phyloP scores from a whole-genome alignment of 768 basidiomycete species.

The Phaffia tasmanica region DNA sequence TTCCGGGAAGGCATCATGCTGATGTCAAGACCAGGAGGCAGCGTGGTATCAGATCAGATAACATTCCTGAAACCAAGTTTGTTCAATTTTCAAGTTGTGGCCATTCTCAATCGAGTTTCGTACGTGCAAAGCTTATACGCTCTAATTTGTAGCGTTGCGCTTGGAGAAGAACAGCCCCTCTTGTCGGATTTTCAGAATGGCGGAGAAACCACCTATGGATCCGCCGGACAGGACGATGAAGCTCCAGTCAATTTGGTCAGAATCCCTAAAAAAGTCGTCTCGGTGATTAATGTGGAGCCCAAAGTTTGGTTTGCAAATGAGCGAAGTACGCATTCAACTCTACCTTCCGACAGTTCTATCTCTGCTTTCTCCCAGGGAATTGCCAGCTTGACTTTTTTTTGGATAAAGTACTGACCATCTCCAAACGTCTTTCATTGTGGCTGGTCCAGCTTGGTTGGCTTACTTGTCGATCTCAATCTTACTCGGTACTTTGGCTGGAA shows the following conservation, averaged over 20 bases:
- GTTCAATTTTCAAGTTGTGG: neutral
- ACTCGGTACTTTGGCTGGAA: conserved; percentile 70
- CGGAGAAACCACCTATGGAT: neutral
- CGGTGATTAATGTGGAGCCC: conserved; percentile 63
- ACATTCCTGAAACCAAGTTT: conserved; percentile 15
- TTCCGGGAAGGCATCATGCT: conserved; percentile 3
- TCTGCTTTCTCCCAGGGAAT: neutral
- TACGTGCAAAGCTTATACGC: neutral
- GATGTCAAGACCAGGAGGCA: neutral
- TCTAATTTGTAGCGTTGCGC: neutral
- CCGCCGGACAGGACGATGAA: neutral
- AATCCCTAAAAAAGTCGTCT: conserved; percentile 66
- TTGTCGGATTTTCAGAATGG: conserved; percentile 19
- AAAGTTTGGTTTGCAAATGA: conserved; percentile 99
- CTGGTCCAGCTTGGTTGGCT: conserved; percentile 59
- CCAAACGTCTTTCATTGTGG: neutral
- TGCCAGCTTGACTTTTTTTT: neutral
- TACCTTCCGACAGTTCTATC: neutral
- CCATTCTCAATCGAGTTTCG: neutral
- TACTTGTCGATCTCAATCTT: conserved; percentile 81
- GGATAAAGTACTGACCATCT: neutral
- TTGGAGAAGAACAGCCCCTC: conserved; percentile 23
- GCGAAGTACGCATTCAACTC: conserved; percentile 46
- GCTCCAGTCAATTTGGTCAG: conserved; percentile 41
- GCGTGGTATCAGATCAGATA: neutral